Percentiles rank a stretch among this genome's conserved stretches.
Conservation (phyloP, 169 alveolate genomes). For the Plasmodium ovale region DNA sequence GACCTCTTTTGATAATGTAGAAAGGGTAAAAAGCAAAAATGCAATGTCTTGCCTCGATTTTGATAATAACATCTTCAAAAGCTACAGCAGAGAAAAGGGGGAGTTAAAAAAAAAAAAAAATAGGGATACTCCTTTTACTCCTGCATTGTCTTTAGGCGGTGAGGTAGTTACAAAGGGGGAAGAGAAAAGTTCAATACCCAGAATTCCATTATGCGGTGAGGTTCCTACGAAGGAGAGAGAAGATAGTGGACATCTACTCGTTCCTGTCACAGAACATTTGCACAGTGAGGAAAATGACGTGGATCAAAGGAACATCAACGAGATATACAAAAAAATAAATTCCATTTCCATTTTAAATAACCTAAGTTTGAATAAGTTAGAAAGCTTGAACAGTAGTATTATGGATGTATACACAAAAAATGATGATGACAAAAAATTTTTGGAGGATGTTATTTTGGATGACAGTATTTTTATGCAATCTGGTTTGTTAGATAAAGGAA, state of each 20-base stretch:
- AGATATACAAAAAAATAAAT: conserved; percentile 46
- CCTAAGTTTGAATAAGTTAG: conserved; percentile 59
- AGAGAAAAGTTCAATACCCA: too few relatives aligned
- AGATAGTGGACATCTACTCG: too few relatives aligned
- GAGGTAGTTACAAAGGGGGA: too few relatives aligned
- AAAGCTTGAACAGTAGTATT: conserved; percentile 52
- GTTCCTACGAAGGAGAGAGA: too few relatives aligned
- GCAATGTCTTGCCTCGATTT: conserved; percentile 5
- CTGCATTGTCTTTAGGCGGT: too few relatives aligned
- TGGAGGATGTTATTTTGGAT: conserved; percentile 58
- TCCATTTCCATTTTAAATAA: conserved; percentile 52
- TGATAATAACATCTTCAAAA: conserved; percentile 46
- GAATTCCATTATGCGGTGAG: too few relatives aligned
- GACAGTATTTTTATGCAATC: conserved; percentile 62
- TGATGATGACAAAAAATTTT: conserved; percentile 34
- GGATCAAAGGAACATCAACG: conserved; percentile 15
- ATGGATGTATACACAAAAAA: conserved; percentile 32
- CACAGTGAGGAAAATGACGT: too few relatives aligned
- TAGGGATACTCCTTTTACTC: too few relatives aligned
- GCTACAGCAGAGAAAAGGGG: conserved; percentile 19
- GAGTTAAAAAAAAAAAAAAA: not conserved
- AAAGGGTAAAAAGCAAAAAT: not conserved
- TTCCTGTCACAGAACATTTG: too few relatives aligned
- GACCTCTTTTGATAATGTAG: not conserved
- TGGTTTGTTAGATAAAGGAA: not conserved